Conservation (phyloP, 2,329 filamentous ascomycete genomes). For the Aureobasidium subglaciale region DNA sequence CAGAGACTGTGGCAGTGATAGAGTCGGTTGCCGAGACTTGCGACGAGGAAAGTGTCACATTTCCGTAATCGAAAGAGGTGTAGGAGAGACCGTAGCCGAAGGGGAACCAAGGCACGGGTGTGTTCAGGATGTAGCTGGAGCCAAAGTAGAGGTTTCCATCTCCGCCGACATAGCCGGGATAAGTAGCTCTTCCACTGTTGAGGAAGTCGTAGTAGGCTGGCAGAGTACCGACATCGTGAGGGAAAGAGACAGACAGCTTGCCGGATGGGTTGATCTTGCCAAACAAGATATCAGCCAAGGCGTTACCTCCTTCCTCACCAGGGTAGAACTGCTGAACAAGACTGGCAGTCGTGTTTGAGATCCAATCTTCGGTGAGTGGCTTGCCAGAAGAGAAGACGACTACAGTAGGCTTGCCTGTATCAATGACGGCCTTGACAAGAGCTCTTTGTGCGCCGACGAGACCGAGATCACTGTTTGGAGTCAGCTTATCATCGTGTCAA, state of each 20-base stretch:
- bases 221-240: conserved; percentile 57
- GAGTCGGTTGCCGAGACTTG: conserved; percentile 44
- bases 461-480: conserved; percentile 52
- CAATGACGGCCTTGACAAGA: conserved; percentile 60
- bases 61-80: conserved; percentile 54
- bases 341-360: conserved; percentile 56
- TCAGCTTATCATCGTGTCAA: conserved; percentile 67
- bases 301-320: conserved; percentile 60
- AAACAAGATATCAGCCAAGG: conserved; percentile 59
- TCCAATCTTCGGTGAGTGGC: conserved; percentile 66
- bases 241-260: conserved; percentile 60
- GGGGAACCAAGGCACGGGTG: conserved; percentile 53
- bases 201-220: conserved; percentile 68
- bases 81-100: conserved; percentile 64
- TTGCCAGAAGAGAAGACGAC: conserved; percentile 65
- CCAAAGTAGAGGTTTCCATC: conserved; percentile 60
- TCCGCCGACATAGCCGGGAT: conserved; percentile 46
- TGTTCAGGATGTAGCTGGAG: conserved; percentile 57
- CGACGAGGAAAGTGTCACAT: conserved; percentile 44
- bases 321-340: conserved; percentile 71
- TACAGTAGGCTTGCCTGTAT: conserved; percentile 59
- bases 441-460: conserved; percentile 64
- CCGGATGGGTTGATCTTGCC: conserved; percentile 60
- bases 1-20: conserved; percentile 52
- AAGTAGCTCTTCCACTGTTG: conserved; percentile 55